Evolutionary conservation across 148 eudicot species (phyloP), one percentile per base, ranked within the genome.

Genomic region (Fallopia convolvulus): DNA sequence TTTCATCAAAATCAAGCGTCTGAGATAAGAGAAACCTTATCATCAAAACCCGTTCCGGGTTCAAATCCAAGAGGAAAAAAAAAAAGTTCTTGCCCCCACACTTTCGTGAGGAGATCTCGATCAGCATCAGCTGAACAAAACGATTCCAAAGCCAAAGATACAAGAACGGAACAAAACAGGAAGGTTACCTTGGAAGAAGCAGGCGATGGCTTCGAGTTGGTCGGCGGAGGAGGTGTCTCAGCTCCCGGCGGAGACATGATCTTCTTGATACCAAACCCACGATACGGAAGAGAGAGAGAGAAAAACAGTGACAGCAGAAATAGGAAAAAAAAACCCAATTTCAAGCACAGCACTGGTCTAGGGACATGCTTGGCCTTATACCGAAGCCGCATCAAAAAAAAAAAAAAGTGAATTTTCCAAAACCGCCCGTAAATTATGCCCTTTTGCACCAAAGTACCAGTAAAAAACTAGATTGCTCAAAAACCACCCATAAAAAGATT

Each of bases 161-260:
- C 14, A 33, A 15, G 46, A 18, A 65, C 9, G 0, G 13, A 58
- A 23, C 10, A 23, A 9, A 18, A n/a, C n/a, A 26, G 36, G 10
- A 33, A 68, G 17, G 5, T 5, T 14, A 68, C 72, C 72, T 68
- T 68, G 44, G 44, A 68, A 68, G 72, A 68, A 14, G 72, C 7
- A 36, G n/a, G 21, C 46, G 44, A 36, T 17, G 44, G 39, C 72
- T 68, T 68, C 9, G 72, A 68, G 39, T 68, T 36, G 21, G 46
- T 68, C 44, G 72, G 36, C 20, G 72, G 72, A 68, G 72, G 18
- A 68, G 44, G 72, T 21, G 72, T 68, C 44, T 68, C 72, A 63
- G 70, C 70, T 26, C 36, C 70, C 39, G 61, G 61, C 6, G 33
- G 70, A 30, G 70, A 61, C 70, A 61, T 61, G 39, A 39, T 68